Evolutionary conservation across 2,329 filamentous ascomycete genomes (phyloP).

Genomic region (Nemania sp.): DNA sequence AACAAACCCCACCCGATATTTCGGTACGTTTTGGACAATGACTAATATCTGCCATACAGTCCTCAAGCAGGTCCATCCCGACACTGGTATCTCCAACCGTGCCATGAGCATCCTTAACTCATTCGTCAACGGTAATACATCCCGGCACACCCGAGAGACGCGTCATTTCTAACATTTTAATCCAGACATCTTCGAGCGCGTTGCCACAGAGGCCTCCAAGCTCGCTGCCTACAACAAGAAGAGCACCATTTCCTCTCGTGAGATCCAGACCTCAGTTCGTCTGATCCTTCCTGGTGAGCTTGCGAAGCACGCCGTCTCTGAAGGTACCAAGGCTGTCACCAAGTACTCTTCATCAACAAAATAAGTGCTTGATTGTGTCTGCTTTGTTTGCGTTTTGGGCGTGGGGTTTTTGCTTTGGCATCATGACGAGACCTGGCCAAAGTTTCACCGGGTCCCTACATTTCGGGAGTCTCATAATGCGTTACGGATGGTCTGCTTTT

Average conservation of each 20-base stretch:
- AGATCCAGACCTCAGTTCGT: slow-evolving; percentile 99
- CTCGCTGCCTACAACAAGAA: slow-evolving; percentile 99
- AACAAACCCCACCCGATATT: not conserved
- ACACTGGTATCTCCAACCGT: slow-evolving; percentile 99
- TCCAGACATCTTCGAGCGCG: slow-evolving; percentile 97
- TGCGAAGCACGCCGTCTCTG: slow-evolving; percentile 99
- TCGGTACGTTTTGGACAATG: slow-evolving; percentile 8
- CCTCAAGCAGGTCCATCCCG: slow-evolving; percentile 99
- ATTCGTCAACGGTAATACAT: slow-evolving; percentile 90
- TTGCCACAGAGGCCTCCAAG: slow-evolving; percentile 98
- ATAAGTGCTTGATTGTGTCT: slow-evolving; percentile 70
- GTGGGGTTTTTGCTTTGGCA: slow-evolving; percentile 65
- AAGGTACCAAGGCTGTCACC: slow-evolving; percentile 99
- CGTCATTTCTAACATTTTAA: not conserved
- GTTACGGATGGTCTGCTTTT: slow-evolving; percentile 78
- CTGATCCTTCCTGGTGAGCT: slow-evolving; percentile 98
- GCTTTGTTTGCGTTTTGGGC: slow-evolving; percentile 66
- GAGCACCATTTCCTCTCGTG: slow-evolving; percentile 98
- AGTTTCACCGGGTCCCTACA: slow-evolving; percentile 52
- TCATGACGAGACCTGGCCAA: slow-evolving; percentile 67
- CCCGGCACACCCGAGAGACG: slow-evolving; percentile 20
- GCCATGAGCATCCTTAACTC: slow-evolving; percentile 99
- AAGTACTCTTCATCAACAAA: slow-evolving; percentile 99
- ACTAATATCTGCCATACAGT: slow-evolving; percentile 67
- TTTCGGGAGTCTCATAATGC: slow-evolving; percentile 74